Evolutionary conservation across 768 basidiomycete genomes (phyloP), one percentile per base, ranked within the genome.

Genomic region (Rhodocollybia butyracea): DNA sequence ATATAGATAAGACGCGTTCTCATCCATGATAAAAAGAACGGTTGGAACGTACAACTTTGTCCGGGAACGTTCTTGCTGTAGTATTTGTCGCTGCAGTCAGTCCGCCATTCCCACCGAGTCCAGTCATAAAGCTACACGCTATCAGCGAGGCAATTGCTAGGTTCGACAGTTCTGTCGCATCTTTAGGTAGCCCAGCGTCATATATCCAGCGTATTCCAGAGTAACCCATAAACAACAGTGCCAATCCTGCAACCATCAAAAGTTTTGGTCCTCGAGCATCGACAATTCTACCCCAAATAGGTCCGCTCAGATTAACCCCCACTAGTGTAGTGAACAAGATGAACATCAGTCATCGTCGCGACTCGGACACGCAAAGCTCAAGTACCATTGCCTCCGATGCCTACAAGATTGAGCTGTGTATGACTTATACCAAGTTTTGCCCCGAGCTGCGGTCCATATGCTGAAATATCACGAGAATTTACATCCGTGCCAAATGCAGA

Each of bases 391-490:
- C 77, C 79, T 2, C 76, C 78, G 10, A 80, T 66, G 21, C 82
- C 84, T 4, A 88, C 74, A 26, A 85, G 60, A 60, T 88, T 87
- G 36, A 84, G 71, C 54, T 81, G 76, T 0, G 86, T 88, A 42
- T 86, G 81, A 2, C 77, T 75, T 29, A 87, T 69, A 38, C 70
- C 67, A 10, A 88, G 73, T 31, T 79, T 75, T 29, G 77, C 64
- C 4, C 82, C 82, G 5, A 88, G 75, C 63, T 88, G 86, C 3
- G 86, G 86, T 2, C 82, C 80, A 61, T 88, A 88, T n/a, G 84
- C 86, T 77, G 19, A 19, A 24, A 31, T 5, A 48, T 27, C 17
- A 45, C 19, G 10, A 31, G 5, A 6, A n/a, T 29, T 51, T 45
- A 24, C 27, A 11, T 2, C n/a, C 6, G 15, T 4, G 1, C 22